Conservation (phyloP, 345 rosid species). For the Eucalyptus regnans region DNA sequence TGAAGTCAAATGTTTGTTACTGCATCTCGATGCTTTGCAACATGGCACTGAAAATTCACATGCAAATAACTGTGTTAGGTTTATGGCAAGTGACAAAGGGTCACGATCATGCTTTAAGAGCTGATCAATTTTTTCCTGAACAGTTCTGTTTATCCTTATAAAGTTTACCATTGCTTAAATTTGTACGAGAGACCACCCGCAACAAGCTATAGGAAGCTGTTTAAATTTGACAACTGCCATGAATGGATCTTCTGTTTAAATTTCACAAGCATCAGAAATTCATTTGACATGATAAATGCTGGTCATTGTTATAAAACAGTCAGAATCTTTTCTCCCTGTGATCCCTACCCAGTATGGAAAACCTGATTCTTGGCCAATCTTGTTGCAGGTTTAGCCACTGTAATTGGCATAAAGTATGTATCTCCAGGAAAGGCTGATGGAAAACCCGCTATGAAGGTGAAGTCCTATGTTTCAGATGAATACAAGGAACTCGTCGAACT, state of each 20-base stretch:
- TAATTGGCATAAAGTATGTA: slow-evolving; percentile 67
- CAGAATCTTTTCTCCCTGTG: neutral
- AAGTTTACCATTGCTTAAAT: neutral
- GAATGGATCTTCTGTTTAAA: neutral
- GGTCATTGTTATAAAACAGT: neutral
- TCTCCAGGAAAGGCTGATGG: slow-evolving; percentile 35
- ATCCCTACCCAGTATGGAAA: neutral
- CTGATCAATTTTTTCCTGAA: neutral
- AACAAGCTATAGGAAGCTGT: neutral
- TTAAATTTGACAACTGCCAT: neutral
- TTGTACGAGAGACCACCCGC: neutral
- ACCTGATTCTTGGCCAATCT: neutral
- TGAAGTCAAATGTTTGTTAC: neutral
- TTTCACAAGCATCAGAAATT: neutral
- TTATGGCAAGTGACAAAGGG: neutral
- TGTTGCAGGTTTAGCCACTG: slow-evolving; percentile 60
- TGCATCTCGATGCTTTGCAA: neutral
- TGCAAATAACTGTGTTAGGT: neutral
- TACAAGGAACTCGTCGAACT: slow-evolving; percentile 48
- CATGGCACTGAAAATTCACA: neutral
- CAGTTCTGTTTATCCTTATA: neutral
- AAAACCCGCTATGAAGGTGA: slow-evolving; percentile 39
- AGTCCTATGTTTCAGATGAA: slow-evolving; percentile 64
- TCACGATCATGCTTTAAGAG: neutral
- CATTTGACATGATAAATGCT: neutral